Evolutionary conservation across 2,329 filamentous ascomycete species (phyloP), one percentile per base, ranked within the genome.

Genomic region (Phialophora verrucosa): DNA sequence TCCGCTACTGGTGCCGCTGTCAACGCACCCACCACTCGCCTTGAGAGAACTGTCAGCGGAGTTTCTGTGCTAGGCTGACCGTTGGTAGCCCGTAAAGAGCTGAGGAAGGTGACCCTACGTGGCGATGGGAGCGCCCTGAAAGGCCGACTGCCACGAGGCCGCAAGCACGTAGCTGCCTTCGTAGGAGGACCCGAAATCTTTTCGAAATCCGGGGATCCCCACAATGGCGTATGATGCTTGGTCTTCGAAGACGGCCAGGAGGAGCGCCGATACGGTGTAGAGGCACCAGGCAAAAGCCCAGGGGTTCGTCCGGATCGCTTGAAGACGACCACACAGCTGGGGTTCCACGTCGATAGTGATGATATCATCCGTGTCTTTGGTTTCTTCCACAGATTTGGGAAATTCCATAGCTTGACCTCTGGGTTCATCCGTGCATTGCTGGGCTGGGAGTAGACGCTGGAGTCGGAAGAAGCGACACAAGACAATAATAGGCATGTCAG

Each of bases 151-250:
- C 84, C 84, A 86, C 29, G 78, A 72, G 4, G 83, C 83, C 0
- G 81, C 80, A 3, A 85, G 78, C 4, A 81, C 73, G 31, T 68
- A 72, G 20, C 70, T 76, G 25, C 80, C 79, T 5, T 82, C 70
- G 60, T 80, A 84, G 3, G 76, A 64, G 63, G 84, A 82, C 1
- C 86, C 85, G 72, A 87, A 87, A 67, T 86, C 82, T 31, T 76
- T 74, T 65, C 84, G 81, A 72, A 88, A 88, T 20, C 83, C 80
- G 0, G 85, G 84, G 59, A 83, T 84, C 3, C 84, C 82, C 70
- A 86, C 88, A 62, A 90, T 80, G 65, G 86, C 87, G 27, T 85
- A 86, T 23, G 89, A 80, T 10, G 90, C 82, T 73, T 89, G 86
- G 0, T 86, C 84, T 72, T 89, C 87, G 71, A 88, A 90, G 44